Conservation (phyloP, 2,329 filamentous ascomycete genomes). For the Basipetospora chlamydospora region DNA sequence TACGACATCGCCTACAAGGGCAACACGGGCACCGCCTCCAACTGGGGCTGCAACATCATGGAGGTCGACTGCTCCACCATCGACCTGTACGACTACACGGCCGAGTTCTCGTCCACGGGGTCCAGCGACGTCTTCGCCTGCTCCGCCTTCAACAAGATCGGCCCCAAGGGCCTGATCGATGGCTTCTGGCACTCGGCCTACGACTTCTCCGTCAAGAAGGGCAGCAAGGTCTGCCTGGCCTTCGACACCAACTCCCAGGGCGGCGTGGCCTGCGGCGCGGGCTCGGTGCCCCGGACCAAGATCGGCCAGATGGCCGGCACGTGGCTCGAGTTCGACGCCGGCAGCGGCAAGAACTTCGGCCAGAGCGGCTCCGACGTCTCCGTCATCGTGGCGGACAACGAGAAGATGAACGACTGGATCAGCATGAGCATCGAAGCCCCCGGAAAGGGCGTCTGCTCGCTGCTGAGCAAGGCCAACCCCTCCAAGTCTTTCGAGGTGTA, state of each 20-base stretch:
- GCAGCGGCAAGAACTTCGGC: slow-evolving; percentile 26
- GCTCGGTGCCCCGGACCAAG: slow-evolving; percentile 18
- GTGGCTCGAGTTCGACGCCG: slow-evolving; percentile 38
- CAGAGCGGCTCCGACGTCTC: slow-evolving; percentile 38
- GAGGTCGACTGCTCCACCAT: slow-evolving; percentile 20
- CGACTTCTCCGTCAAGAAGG: slow-evolving; percentile 24
- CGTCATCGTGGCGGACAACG: slow-evolving; percentile 26
- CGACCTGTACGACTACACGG: slow-evolving; percentile 28
- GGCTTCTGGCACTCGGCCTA: slow-evolving; percentile 32
- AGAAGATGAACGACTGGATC: slow-evolving; percentile 15
- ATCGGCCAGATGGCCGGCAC: slow-evolving; percentile 26
- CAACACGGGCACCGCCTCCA: slow-evolving; percentile 25
- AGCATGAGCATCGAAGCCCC: slow-evolving; percentile 23
- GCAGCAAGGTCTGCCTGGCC: slow-evolving; percentile 25
- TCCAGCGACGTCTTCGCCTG: slow-evolving; percentile 20
- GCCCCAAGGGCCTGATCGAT: slow-evolving; percentile 25
- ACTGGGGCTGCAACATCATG: slow-evolving; percentile 40
- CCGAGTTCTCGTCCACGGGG: slow-evolving; percentile 24
- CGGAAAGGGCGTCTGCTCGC: slow-evolving; percentile 25
- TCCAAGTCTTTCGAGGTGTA: slow-evolving; percentile 18
- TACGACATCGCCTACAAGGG: slow-evolving; percentile 31
- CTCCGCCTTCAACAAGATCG: slow-evolving; percentile 38
- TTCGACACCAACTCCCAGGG: slow-evolving; percentile 33
- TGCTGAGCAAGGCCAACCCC: slow-evolving; percentile 17
- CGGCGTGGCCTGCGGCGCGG: slow-evolving; percentile 27